These are phyloP conservation scores for Croton setiger DNA, from an alignment of 441 rosid species.

Conservation along the genomic window DNA sequence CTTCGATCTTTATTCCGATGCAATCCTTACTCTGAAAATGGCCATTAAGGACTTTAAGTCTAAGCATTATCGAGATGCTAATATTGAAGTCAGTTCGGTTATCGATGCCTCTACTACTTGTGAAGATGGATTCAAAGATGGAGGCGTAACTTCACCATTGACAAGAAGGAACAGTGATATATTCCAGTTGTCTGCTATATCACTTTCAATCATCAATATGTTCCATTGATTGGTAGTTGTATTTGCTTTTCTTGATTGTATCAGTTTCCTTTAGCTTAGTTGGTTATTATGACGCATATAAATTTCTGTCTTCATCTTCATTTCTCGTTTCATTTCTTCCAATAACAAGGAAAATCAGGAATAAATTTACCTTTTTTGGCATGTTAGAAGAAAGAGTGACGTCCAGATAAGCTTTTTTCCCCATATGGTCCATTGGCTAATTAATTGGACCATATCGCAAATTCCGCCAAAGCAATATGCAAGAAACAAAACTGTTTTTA, in stretches of 20 bases:
- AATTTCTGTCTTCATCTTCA: neutral
- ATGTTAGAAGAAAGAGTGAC: neutral
- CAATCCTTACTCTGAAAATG: constrained; percentile 29
- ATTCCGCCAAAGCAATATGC: too few species aligned
- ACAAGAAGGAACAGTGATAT: constrained; percentile 34
- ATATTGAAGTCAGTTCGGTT: constrained; percentile 41
- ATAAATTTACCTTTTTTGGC: too few species aligned
- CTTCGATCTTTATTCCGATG: constrained; percentile 49
- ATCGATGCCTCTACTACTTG: constrained; percentile 54
- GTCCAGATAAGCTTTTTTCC: too few species aligned
- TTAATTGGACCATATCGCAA: too few species aligned
- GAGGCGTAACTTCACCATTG: constrained; percentile 37
- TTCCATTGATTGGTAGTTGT: constrained; percentile 12
- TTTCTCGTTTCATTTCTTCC: neutral
- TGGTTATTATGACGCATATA: too few species aligned
- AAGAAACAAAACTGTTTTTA: too few species aligned
- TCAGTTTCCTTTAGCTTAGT: neutral
- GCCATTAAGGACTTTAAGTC: constrained; percentile 37
- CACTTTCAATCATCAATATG: constrained; percentile 53
- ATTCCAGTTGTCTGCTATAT: constrained; percentile 43
- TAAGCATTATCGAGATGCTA: constrained; percentile 40
- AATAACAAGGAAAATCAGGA: neutral
- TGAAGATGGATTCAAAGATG: constrained; percentile 58
- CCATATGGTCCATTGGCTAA: too few species aligned
- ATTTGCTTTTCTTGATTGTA: neutral